Conservation (phyloP, 1,139 yeast species). For the Zygoascus sp. region DNA sequence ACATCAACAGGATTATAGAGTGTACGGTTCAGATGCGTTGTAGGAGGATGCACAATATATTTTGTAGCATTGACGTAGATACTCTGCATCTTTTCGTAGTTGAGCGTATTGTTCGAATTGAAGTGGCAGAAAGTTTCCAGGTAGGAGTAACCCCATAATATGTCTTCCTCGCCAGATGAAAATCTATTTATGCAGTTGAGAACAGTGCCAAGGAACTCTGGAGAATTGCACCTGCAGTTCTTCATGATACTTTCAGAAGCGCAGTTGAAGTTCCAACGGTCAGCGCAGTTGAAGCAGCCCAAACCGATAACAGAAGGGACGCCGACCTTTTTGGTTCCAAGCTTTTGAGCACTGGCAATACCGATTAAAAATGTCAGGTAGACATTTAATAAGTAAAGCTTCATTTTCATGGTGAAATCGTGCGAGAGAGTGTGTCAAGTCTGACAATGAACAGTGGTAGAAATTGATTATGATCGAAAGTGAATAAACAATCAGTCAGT, state of each 20-base stretch:
- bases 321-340: constrained; percentile 18
- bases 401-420: background rate
- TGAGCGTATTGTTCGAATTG: constrained; percentile 16
- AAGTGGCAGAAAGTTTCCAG: constrained; percentile 21
- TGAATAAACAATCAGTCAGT: too few species aligned
- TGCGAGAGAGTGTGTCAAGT: too few species aligned
- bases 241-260: constrained; percentile 13
- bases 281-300: constrained; percentile 29
- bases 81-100: constrained; percentile 17
- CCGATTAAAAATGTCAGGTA: background rate
- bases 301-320: constrained; percentile 24
- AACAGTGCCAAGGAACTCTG: constrained; percentile 24
- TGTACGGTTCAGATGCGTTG: background rate
- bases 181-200: constrained; percentile 23
- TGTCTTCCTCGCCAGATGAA: constrained; percentile 21
- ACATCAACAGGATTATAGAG: constrained; percentile 15
- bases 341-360: constrained; percentile 1
- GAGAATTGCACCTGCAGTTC: constrained; percentile 22
- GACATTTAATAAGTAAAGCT: too few species aligned
- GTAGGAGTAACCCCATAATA: constrained; percentile 20
- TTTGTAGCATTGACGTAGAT: constrained; percentile 16
- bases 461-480: too few species aligned
- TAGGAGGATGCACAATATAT: constrained; percentile 15
- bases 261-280: constrained; percentile 23
- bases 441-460: too few species aligned